Evolutionary conservation across 2,329 filamentous ascomycete species (phyloP), one percentile per base, ranked within the genome.

Genomic region (Colletotrichum lini): DNA sequence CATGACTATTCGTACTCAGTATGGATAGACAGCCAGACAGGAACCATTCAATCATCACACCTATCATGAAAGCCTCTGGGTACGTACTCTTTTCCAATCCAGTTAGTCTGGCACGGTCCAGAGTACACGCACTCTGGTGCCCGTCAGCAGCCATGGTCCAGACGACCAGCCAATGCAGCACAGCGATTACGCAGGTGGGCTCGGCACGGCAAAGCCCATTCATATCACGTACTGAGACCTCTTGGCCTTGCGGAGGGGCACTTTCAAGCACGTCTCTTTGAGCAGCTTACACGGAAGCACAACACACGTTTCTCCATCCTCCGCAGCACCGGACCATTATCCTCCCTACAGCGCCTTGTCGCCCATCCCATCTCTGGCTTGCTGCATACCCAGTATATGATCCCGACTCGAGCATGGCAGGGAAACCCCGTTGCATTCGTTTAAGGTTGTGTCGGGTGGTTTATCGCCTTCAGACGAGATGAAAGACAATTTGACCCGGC

Each of bases 121-220:
- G 52, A 45, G 44, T 49, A 64, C 64, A 59, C 58, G 38, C 44
- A 21, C 35, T 38, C 35, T 38, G 35, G 35, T 35, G 13, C 18
- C 42, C 53, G 53, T 52, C 64, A 59, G 54, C 54, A 44, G 16
- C 57, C 15, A 56, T 26, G 40, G 40, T 52, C 49, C 50, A 63
- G 38, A 54, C 30, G 42, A 16, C 35, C 18, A 35, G n/a, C 50
- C 15, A 30, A 35, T 38, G 66, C 38, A 38, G 52, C 60, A 38
- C 52, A 44, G 65, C 35, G 21, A 65, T 58, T 58, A 47, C 60
- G 52, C 66, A 69, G 40, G 52, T 58, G 18, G 45, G 10, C 53
- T 47, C 35, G 42, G 59, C 44, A 65, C 44, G 58, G 61, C 40
- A 53, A 54, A 45, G 18, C 54, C 45, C 35, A 30, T 60, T n/a